A percentile compares a stretch with the other conserved stretches of the same genome.
These are phyloP conservation scores for Aspergillus steynii DNA, from an alignment of 495 filamentous ascomycete species.

Conservation along the genomic window DNA sequence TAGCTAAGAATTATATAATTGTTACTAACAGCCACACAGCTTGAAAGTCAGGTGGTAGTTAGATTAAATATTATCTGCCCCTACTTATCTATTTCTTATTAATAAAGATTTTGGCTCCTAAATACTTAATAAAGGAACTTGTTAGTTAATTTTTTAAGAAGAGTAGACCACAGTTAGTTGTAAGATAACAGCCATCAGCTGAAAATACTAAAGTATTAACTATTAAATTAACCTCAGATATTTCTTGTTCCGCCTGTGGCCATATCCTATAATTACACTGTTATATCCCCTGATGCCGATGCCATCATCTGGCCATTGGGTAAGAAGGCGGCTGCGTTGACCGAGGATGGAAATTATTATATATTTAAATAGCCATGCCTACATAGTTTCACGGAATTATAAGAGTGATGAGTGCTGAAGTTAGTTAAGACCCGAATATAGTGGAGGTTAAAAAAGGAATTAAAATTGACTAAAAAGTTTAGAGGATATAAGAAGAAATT, in stretches of 20 bases:
- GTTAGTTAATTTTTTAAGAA: neutral
- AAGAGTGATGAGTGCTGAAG: too few species aligned
- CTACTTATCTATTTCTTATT: neutral
- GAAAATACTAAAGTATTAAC: neutral
- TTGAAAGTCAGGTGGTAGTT: neutral
- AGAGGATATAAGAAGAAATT: too few species aligned
- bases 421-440: too few species aligned
- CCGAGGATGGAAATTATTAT: too few species aligned
- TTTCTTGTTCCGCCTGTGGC: neutral
- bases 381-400: too few species aligned
- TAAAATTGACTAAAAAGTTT: too few species aligned
- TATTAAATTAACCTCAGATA: neutral
- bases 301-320: neutral
- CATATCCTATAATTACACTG: neutral
- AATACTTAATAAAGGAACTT: neutral
- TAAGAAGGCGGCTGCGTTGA: neutral
- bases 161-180: neutral
- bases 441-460: too few species aligned
- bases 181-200: slow-evolving; percentile 1
- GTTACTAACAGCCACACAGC: neutral
- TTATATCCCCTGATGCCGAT: neutral
- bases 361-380: too few species aligned
- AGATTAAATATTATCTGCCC: neutral
- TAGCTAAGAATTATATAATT: neutral
- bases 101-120: neutral